phyloP scores from a whole-genome alignment of 495 filamentous ascomycete species.

The Penicillium lagena region DNA sequence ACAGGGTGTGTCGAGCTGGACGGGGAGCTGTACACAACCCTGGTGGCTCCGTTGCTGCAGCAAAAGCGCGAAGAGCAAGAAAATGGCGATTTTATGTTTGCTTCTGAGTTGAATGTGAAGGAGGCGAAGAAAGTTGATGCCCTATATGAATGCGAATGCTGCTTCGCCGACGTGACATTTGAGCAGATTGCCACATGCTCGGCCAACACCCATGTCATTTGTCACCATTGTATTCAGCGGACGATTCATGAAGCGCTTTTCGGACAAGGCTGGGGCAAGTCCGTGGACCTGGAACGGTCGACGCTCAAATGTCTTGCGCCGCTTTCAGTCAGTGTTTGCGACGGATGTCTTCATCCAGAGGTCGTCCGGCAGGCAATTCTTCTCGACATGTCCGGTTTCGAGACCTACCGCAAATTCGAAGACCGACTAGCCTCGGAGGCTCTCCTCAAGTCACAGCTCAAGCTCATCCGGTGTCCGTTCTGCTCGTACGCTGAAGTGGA shows the following conservation, averaged over 20 bases:
- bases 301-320: conserved; percentile 78
- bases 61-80: conserved; percentile 52
- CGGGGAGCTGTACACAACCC: conserved; percentile 60
- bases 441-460: conserved; percentile 62
- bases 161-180: conserved; percentile 70
- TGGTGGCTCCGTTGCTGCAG: conserved; percentile 59
- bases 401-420: conserved; percentile 66
- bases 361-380: conserved; percentile 67
- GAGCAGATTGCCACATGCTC: conserved; percentile 77
- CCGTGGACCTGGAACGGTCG: conserved; percentile 60
- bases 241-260: conserved; percentile 80
- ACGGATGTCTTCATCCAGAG: conserved; percentile 61
- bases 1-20: conserved; percentile 79
- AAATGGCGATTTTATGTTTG: conserved; percentile 53
- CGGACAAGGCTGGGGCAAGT: conserved; percentile 86
- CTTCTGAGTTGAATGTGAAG: conserved; percentile 60
- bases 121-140: conserved; percentile 68
- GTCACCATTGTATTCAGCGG: conserved; percentile 74
- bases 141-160: conserved; percentile 86
- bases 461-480: conserved; percentile 82
- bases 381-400: conserved; percentile 58
- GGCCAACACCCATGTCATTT: conserved; percentile 69
- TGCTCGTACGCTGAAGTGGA: conserved; percentile 87
- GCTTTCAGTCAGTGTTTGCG: conserved; percentile 54
- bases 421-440: conserved; percentile 67